These are phyloP conservation scores for Linderniella brevidens DNA, from an alignment of 257 asterid genomes.

Conservation along the genomic window DNA sequence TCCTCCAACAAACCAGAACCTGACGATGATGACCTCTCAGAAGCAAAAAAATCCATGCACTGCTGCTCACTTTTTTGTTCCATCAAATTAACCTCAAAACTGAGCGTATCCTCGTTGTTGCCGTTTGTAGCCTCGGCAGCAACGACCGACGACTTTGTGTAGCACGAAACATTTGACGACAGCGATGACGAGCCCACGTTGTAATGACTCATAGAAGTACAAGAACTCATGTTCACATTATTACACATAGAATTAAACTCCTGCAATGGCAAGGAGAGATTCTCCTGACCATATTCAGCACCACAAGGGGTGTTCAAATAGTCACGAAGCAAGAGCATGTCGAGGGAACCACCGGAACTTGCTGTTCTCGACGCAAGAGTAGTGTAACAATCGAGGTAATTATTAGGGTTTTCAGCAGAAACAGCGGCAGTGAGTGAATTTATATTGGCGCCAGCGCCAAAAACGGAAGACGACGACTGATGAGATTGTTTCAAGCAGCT, in stretches of 20 bases:
- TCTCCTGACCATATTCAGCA: too few species aligned
- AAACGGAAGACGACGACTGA: conserved; percentile 12
- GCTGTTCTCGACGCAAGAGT: not conserved
- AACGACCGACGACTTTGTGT: too few species aligned
- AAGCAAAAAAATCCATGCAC: conserved; percentile 34
- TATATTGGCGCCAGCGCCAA: too few species aligned
- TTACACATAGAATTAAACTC: too few species aligned
- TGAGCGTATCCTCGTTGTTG: too few species aligned
- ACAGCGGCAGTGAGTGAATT: conserved; percentile 4
- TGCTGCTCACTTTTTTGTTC: conserved; percentile 8
- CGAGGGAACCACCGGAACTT: conserved; percentile 11
- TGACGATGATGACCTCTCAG: conserved; percentile 17
- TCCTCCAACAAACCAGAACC: conserved; percentile 24
- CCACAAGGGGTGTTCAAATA: conserved; percentile 10
- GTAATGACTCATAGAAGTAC: too few species aligned
- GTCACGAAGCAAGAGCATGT: conserved; percentile 33
- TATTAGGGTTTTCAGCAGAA: conserved; percentile 25
- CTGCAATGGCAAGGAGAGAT: not conserved
- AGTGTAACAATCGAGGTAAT: conserved; percentile 13
- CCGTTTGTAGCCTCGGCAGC: too few species aligned
- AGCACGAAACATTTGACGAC: too few species aligned
- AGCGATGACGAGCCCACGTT: too few species aligned
- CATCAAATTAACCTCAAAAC: too few species aligned
- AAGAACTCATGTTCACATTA: too few species aligned
- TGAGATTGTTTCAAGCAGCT: conserved; percentile 20